Evolutionary conservation across 108 stramenopile species (phyloP).

Genomic region (Nitzschia sp.): DNA sequence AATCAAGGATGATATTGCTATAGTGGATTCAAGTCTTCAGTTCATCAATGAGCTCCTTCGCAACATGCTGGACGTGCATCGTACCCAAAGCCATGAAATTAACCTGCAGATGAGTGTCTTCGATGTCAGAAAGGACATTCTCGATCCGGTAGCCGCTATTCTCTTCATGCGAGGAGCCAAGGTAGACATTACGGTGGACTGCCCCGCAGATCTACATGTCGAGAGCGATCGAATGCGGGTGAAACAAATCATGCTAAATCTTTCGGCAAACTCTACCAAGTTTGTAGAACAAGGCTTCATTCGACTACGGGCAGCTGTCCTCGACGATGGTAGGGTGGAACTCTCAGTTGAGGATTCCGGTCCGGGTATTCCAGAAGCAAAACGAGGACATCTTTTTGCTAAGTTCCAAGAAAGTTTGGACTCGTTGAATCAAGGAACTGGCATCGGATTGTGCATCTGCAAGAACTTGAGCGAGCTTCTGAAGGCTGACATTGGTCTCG

Average conservation of each 20-base stretch:
- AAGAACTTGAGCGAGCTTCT: conserved; percentile 20
- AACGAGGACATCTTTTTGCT: conserved; percentile 11
- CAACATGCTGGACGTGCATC: conserved; percentile 33
- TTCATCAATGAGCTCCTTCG: conserved; percentile 34
- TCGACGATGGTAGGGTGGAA: not conserved
- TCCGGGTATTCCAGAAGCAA: conserved; percentile 21
- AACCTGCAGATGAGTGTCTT: not conserved
- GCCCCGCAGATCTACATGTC: conserved; percentile 2
- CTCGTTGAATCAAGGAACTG: conserved; percentile 26
- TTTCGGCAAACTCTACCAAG: conserved; percentile 14
- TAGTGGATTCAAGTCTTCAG: conserved; percentile 10
- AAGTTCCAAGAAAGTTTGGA: conserved; percentile 20
- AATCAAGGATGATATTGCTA: conserved; percentile 3
- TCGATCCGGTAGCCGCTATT: conserved; percentile 7
- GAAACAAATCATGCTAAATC: conserved; percentile 27
- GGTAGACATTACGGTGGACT: conserved; percentile 11
- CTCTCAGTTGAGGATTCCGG: conserved; percentile 33
- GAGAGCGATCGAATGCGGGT: conserved; percentile 13
- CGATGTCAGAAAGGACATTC: conserved; percentile 9
- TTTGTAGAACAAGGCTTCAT: conserved; percentile 22
- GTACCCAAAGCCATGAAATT: conserved; percentile 2
- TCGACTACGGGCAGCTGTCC: conserved; percentile 9
- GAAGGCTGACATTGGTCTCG: conserved; percentile 19
- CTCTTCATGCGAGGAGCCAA: not conserved
- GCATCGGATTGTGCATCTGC: conserved; percentile 23